Evolutionary conservation across 2,329 filamentous ascomycete genomes (phyloP).

Genomic region (Colletotrichum chrysophilum): DNA sequence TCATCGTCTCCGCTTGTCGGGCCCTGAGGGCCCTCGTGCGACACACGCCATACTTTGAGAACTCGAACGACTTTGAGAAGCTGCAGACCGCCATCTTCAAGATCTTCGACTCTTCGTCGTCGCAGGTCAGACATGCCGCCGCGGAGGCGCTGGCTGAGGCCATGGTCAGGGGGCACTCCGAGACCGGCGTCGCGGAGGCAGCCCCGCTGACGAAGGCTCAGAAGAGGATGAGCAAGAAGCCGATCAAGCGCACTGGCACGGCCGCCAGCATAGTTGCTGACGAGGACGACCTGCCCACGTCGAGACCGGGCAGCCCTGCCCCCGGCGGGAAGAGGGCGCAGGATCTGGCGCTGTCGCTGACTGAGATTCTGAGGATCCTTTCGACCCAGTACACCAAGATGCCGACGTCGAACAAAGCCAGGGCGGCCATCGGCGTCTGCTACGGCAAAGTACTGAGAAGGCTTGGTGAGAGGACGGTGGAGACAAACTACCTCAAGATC

Average conservation of each 20-base stretch:
- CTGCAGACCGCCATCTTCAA: constrained; percentile 85
- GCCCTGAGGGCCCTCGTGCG: constrained; percentile 78
- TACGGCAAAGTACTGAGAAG: constrained; percentile 82
- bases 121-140: constrained; percentile 81
- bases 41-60: constrained; percentile 82
- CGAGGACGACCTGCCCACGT: constrained; percentile 69
- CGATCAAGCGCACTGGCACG: constrained; percentile 62
- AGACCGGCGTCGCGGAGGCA: constrained; percentile 49
- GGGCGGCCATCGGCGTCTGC: constrained; percentile 85
- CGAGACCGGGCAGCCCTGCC: constrained; percentile 75
- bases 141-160: constrained; percentile 84
- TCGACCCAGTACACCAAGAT: constrained; percentile 81
- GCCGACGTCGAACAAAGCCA: constrained; percentile 78
- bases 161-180: constrained; percentile 82
- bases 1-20: constrained; percentile 78
- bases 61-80: constrained; percentile 88
- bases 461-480: constrained; percentile 82
- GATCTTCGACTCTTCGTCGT: constrained; percentile 77
- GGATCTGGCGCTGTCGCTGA: constrained; percentile 75
- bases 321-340: constrained; percentile 72
- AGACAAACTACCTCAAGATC: constrained; percentile 81
- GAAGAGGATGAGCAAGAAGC: constrained; percentile 72
- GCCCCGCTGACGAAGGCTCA: constrained; percentile 67
- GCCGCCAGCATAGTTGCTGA: constrained; percentile 68
- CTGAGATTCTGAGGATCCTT: constrained; percentile 79